Evolutionary conservation across 352 stramenopile genomes (phyloP), one percentile per base, ranked within the genome.

Genomic region (Phytophthora crassamura): DNA sequence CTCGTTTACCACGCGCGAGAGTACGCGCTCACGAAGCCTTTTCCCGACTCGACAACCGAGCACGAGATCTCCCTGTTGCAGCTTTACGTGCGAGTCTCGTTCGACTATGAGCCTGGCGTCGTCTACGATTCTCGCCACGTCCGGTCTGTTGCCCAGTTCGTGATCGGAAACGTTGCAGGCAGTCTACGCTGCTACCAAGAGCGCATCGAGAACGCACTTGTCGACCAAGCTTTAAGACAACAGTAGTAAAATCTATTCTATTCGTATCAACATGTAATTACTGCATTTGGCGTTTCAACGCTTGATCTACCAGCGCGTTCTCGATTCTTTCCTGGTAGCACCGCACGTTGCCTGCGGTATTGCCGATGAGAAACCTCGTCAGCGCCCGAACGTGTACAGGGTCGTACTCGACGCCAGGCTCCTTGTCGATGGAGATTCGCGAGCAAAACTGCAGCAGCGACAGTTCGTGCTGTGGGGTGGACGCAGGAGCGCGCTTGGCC

Each of bases 371-470:
- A 50, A 84, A 84, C 38, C 80, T 70, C 15, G 74, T 80, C 38
- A 85, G 67, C 33, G 71, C 71, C 16, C 74, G 67, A 33, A 76
- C 58, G 16, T 79, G 58, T 2, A 59, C 69, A 34, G 74, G 60
- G 10, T 74, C 59, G 28, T 74, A 59, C 35, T 49, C 43, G 46
- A 59, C 55, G 11, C 64, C 71, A 38, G 72, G 59, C 15, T 56
- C 70, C 15, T 77, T 73, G 48, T 88, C 70, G 20, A 80, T 76
- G 7, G 78, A 84, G 25, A 82, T 79, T 30, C 81, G 67, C 15
- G 74, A 71, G 56, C 76, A 86, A 64, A 74, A 76, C 59, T 88
- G 75, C 53, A 91, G 49, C 16, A 88, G 67, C 28, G 78, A 73
- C 30, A 72, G 56, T 10, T 83, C 67, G 6, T 67, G 43, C 45